Evolutionary conservation across 441 rosid genomes (phyloP).

Genomic region (Heliophila coronopifolia): DNA sequence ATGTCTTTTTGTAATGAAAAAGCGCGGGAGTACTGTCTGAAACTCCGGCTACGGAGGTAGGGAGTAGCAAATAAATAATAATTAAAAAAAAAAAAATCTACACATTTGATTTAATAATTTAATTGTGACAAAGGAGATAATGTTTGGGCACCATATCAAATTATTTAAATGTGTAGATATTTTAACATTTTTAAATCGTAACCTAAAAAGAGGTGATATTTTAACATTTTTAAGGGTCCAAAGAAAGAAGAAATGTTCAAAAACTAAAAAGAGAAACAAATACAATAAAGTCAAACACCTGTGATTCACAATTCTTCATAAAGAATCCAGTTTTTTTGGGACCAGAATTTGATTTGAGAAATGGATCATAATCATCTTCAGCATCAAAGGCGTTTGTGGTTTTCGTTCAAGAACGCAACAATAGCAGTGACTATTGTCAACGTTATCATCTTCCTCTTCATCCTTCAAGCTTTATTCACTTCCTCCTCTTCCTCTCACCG

Average conservation of each 20-base stretch:
- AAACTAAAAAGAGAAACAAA: no score
- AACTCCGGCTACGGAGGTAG: no score
- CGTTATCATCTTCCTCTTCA: conserved; percentile 42
- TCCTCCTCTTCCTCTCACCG: conserved; percentile 18
- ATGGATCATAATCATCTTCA: conserved; percentile 29
- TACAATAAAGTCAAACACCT: conserved; percentile 12
- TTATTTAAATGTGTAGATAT: neutral
- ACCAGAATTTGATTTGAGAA: neutral
- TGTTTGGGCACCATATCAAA: conserved; percentile 18
- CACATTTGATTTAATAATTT: no score
- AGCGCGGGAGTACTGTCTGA: no score
- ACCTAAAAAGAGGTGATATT: neutral
- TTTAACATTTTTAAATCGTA: no score
- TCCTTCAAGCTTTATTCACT: conserved; percentile 51
- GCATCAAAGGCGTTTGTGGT: conserved; percentile 55
- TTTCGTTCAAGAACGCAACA: conserved; percentile 78
- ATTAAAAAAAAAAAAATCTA: no score
- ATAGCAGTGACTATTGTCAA: conserved; percentile 53
- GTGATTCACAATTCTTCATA: neutral
- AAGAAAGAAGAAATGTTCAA: neutral
- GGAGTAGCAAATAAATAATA: no score
- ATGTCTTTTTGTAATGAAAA: no score
- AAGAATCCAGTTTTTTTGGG: neutral
- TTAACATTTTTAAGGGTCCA: neutral
- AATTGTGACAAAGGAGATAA: neutral